Evolutionary conservation across 768 basidiomycete species (phyloP), one percentile per base, ranked within the genome.

Genomic region (Boletus tylopilopsis): DNA sequence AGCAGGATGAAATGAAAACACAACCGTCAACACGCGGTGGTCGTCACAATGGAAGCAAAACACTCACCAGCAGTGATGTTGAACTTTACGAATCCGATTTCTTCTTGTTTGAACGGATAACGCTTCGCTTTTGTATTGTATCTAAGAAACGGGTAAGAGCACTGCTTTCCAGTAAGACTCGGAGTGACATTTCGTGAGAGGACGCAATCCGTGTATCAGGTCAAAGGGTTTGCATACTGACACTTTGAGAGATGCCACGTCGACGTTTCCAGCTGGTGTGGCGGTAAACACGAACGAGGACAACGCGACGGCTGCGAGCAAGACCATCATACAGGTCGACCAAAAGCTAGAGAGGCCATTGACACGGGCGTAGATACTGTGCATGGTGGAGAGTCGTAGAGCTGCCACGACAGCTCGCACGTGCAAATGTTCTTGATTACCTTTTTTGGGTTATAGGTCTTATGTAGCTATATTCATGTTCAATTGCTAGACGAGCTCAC

Each of bases 81-180:
- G 71, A 94, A 93, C 62, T 85, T 80, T 32, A 90, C 78, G 63
- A 89, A 86, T 1, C 86, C 85, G 49, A 85, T 76, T 56, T 94
- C 91, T 60, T 88, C 83, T 58, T 84, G 77, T 53, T 74, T 76
- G 57, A 70, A 77, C 5, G 76, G 71, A 65, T 82, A 81, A 40
- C 80, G 75, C 50, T 80, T 73, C 34, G 75, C 71, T 55, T 72
- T 79, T 48, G 69, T 72, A 54, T 67, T 76, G 58, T 66, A 78
- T 40, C 81, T 82, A 44, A 0, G 44, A 6, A 43, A 45, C 53
- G 42, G 53, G 30, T 32, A 15, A 47, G 10, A 32, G 30, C 18
- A 23, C 36, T 36, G 48, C 45, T 43, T 54, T 56, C 53, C 37
- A 21, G 15, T 24, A 47, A 21, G 40, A 40, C 41, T 6, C 48